These are phyloP conservation scores for Hevea brasiliensis DNA, from an alignment of 345 rosid genomes.

Conservation along the genomic window DNA sequence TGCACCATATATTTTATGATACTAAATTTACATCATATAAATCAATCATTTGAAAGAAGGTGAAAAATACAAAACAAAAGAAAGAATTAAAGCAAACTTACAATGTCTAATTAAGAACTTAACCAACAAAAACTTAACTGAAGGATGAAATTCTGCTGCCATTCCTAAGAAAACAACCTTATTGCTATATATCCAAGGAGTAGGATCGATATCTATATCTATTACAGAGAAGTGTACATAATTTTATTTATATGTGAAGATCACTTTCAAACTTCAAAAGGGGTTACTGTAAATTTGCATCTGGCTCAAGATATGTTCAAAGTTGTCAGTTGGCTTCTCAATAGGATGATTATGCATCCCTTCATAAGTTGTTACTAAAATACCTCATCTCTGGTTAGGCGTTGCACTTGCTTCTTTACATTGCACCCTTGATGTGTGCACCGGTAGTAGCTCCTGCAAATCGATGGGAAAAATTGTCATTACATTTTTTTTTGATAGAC, in stretches of 20 bases:
- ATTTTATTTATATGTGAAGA: not conserved
- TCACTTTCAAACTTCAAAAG: conserved; percentile 18
- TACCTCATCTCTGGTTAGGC: conserved; percentile 61
- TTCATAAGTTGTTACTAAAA: conserved; percentile 84
- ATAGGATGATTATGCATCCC: conserved; percentile 75
- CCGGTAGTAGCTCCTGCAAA: conserved; percentile 77
- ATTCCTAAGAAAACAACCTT: not conserved
- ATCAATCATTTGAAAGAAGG: too few species aligned
- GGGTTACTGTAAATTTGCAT: conserved; percentile 66
- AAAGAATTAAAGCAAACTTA: too few species aligned
- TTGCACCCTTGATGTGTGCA: conserved; percentile 75
- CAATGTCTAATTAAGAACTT: too few species aligned
- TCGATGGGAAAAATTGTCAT: not conserved
- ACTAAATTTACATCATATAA: too few species aligned
- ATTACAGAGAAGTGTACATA: not conserved
- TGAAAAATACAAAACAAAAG: too few species aligned
- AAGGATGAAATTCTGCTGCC: too few species aligned
- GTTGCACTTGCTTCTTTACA: conserved; percentile 93
- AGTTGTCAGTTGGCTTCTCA: conserved; percentile 64
- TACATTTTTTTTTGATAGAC: too few species aligned
- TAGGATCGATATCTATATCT: not conserved
- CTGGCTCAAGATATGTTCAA: conserved; percentile 75
- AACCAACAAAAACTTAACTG: too few species aligned
- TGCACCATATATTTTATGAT: too few species aligned
- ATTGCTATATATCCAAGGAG: not conserved